phyloP scores from a whole-genome alignment of 23 red algal genomes.

The Gracilaria vermiculophylla region DNA sequence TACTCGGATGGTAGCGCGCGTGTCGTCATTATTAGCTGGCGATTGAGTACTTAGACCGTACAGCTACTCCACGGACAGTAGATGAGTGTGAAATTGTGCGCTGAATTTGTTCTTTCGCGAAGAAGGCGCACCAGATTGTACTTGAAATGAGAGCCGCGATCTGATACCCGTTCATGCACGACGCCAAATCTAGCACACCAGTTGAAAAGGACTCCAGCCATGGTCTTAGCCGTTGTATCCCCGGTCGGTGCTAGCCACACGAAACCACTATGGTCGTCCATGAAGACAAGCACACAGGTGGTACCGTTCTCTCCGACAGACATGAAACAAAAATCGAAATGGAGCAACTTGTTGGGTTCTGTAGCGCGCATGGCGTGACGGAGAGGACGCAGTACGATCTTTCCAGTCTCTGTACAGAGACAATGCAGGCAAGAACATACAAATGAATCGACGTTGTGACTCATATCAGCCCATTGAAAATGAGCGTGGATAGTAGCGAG shows the following conservation, averaged over 20 bases:
- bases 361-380: neutral
- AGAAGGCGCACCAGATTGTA: neutral
- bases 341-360: neutral
- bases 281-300: constrained; percentile 13
- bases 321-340: constrained; percentile 38
- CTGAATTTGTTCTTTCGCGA: neutral
- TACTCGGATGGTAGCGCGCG: neutral
- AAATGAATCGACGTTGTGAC: neutral
- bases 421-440: constrained; percentile 25
- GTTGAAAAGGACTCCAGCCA: neutral
- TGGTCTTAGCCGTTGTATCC: neutral
- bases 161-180: constrained; percentile 8
- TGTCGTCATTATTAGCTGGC: neutral
- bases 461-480: constrained; percentile 1
- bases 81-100: neutral
- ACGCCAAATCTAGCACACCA: constrained; percentile 13
- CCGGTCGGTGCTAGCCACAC: neutral
- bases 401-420: neutral
- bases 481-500: neutral
- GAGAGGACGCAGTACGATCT: neutral
- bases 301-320: neutral
- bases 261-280: constrained; percentile 30
- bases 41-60: constrained; percentile 2
- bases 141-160: constrained; percentile 26
- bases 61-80: constrained; percentile 9